Percentiles rank a stretch among this genome's conserved stretches.
These are phyloP conservation scores for Juglanconis sp. DNA, from an alignment of 2,329 filamentous ascomycete genomes.

Conservation along the genomic window DNA sequence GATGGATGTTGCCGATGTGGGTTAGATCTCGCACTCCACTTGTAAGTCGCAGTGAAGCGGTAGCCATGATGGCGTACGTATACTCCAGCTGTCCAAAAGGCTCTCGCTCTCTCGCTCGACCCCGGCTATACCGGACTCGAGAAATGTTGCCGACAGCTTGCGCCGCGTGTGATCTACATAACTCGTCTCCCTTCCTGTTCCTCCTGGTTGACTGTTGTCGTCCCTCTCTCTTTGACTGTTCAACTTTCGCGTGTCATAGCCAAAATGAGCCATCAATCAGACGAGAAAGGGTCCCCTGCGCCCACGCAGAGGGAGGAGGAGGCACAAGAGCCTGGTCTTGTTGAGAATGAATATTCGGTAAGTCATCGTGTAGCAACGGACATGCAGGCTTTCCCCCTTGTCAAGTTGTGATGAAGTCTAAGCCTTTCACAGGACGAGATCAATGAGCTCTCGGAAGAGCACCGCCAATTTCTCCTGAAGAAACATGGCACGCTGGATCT, in stretches of 20 bases:
- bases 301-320: slow-evolving; percentile 11
- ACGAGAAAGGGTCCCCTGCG: slow-evolving; percentile 10
- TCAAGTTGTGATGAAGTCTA: not conserved
- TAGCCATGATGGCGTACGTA: not conserved
- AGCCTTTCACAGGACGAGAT: slow-evolving; percentile 2
- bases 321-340: not conserved
- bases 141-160: slow-evolving; percentile 2
- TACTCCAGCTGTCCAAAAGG: not conserved
- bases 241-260: not conserved
- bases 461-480: slow-evolving; percentile 47
- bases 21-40: not conserved
- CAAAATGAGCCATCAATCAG: slow-evolving; percentile 1
- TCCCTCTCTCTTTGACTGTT: not conserved
- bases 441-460: slow-evolving; percentile 35
- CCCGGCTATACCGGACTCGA: slow-evolving; percentile 1
- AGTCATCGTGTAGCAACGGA: not conserved
- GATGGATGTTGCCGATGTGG: not conserved
- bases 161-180: not conserved
- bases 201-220: not conserved
- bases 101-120: not conserved
- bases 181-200: not conserved
- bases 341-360: slow-evolving; percentile 7
- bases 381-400: not conserved
- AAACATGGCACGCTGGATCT: slow-evolving; percentile 53
- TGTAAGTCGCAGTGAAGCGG: not conserved